Evolutionary conservation across 352 stramenopile species (phyloP).

Genomic region (Pilasporangium apinafurcum): DNA sequence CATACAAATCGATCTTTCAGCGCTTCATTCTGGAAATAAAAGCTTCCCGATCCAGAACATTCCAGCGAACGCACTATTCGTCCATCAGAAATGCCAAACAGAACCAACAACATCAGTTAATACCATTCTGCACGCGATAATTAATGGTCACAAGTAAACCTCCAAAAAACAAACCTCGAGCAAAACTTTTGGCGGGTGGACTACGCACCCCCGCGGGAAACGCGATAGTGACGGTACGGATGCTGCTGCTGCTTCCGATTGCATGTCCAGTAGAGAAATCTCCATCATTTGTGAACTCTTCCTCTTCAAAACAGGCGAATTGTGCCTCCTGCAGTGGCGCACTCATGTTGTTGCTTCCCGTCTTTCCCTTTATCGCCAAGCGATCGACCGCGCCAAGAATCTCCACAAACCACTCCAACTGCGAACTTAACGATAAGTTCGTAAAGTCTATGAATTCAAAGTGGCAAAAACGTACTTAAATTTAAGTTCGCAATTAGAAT

Average conservation of each 20-base stretch:
- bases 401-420: too few relatives aligned
- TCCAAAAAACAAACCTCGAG: constrained; percentile 21
- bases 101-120: background rate
- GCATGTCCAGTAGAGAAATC: background rate
- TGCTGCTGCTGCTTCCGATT: constrained; percentile 9
- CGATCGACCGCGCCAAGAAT: too few relatives aligned
- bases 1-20: constrained; percentile 66
- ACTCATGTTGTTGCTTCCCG: constrained; percentile 9
- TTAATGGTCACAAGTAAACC: background rate
- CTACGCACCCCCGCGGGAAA: constrained; percentile 8
- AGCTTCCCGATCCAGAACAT: constrained; percentile 56
- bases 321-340: constrained; percentile 57
- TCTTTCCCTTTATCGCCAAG: constrained; percentile 3
- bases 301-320: constrained; percentile 71
- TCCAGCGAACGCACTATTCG: constrained; percentile 63
- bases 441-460: too few relatives aligned
- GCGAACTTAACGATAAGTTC: too few relatives aligned
- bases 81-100: background rate
- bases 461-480: too few relatives aligned
- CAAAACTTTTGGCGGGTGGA: constrained; percentile 50
- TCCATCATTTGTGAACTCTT: constrained; percentile 14
- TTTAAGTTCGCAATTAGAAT: too few relatives aligned
- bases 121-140: background rate
- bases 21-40: constrained; percentile 68
- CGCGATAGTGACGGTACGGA: background rate